Evolutionary conservation across 169 alveolate genomes (phyloP).

Genomic region (Cryptosporidium meleagridis): DNA sequence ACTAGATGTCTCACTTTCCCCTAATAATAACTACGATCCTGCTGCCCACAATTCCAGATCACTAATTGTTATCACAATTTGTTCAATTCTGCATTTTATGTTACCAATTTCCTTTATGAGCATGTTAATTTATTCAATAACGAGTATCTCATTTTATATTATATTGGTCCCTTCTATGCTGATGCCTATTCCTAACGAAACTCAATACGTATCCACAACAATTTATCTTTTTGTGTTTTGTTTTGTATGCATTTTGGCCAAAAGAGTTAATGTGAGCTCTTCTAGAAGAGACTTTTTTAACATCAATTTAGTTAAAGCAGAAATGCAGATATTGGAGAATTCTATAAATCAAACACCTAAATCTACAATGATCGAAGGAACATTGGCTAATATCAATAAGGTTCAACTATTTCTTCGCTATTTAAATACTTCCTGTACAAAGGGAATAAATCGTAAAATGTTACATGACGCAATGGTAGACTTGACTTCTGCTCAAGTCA

Average conservation of each 20-base stretch:
- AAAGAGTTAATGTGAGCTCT: conserved; percentile 59
- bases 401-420: conserved; percentile 64
- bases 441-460: conserved; percentile 69
- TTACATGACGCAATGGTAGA: conserved; percentile 70
- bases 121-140: conserved; percentile 30
- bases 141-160: conserved; percentile 48
- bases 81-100: conserved; percentile 51
- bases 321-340: conserved; percentile 63
- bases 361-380: conserved; percentile 68
- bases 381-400: conserved; percentile 60
- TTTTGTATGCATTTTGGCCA: conserved; percentile 62
- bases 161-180: conserved; percentile 74
- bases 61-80: conserved; percentile 39
- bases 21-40: conserved; percentile 26
- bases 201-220: conserved; percentile 54
- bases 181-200: conserved; percentile 62
- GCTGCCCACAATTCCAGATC: conserved; percentile 62
- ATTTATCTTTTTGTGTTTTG: conserved; percentile 56
- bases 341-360: conserved; percentile 73
- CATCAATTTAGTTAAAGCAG: conserved; percentile 52
- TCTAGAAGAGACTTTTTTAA: conserved; percentile 64
- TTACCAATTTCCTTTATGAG: conserved; percentile 64
- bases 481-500: conserved; percentile 63
- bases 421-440: conserved; percentile 40
- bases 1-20: conserved; percentile 29